Evolutionary conservation across 805 yeast species (phyloP).

Genomic region (Saccharomycopsis sp.): DNA sequence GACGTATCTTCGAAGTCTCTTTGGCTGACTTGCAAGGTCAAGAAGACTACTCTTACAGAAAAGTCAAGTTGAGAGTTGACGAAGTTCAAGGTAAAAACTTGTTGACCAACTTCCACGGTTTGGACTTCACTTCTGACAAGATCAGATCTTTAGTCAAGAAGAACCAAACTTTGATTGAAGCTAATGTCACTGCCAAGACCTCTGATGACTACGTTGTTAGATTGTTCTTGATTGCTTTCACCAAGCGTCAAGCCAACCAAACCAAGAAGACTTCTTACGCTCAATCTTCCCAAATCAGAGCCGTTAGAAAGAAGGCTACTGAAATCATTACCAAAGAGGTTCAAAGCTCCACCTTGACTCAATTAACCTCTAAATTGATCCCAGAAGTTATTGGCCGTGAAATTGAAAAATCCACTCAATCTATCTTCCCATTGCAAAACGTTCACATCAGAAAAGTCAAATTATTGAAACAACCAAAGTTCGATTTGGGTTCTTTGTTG

Average conservation of each 20-base stretch:
- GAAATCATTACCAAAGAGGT: slow-evolving; percentile 97
- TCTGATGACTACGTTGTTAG: slow-evolving; percentile 96
- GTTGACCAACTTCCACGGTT: slow-evolving; percentile 98
- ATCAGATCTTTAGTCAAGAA: slow-evolving; percentile 96
- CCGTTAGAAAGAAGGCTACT: slow-evolving; percentile 92
- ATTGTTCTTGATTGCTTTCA: slow-evolving; percentile 96
- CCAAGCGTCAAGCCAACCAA: slow-evolving; percentile 96
- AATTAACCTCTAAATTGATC: slow-evolving; percentile 92
- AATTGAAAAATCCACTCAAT: slow-evolving; percentile 91
- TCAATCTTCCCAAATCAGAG: slow-evolving; percentile 95
- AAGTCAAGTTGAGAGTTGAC: slow-evolving; percentile 94
- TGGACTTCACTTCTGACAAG: slow-evolving; percentile 97
- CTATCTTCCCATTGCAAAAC: slow-evolving; percentile 96
- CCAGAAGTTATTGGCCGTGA: slow-evolving; percentile 99
- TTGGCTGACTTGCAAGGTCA: slow-evolving; percentile 97
- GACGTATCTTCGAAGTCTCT: slow-evolving; percentile 93
- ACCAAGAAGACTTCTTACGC: slow-evolving; percentile 97
- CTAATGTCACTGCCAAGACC: slow-evolving; percentile 97
- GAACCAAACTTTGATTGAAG: slow-evolving; percentile 98
- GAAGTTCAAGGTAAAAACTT: slow-evolving; percentile 99
- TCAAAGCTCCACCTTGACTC: slow-evolving; percentile 89
- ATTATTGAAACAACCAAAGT: slow-evolving; percentile 97
- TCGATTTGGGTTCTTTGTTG: slow-evolving; percentile 93
- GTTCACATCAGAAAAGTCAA: slow-evolving; percentile 98
- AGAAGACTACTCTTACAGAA: slow-evolving; percentile 98